Evolutionary conservation across 352 stramenopile species (phyloP), one percentile per base, ranked within the genome.

Genomic region (Pythium coloratum): DNA sequence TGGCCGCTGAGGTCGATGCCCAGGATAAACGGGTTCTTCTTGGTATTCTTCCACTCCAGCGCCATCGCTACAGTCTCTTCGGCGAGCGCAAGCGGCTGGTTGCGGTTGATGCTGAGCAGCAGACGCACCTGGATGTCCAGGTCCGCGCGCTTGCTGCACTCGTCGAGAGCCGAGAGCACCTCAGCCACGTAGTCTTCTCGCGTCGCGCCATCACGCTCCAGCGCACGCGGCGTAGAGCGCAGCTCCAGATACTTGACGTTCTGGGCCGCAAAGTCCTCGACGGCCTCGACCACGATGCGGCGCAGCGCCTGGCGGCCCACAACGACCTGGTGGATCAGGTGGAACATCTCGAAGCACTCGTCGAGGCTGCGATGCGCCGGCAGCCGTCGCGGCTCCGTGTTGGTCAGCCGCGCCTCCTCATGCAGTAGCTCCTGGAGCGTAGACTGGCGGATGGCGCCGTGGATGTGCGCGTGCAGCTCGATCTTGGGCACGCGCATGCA

Each of bases 261-360:
- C 42, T 94, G 78, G 1, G 59, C 57, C 1, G 78, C 76, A 76
- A 97, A 96, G 70, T 97, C 88, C 56, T 94, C 82, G n/a, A 96
- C 71, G 2, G 86, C 74, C 62, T 96, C 86, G 55, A 89, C 70
- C 47, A 91, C 82, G 61, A 96, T 85, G 26, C 80, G 73, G 16
- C 75, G 77, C 49, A 96, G 73, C 34, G 78, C 80, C 1, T 67
- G 56, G n/a, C 84, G 76, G 70, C 82, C 90, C 44, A 88, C 77
- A 55, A 96, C 88, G 56, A 89, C 79, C 63, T 90, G 75, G 65
- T 96, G 90, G 58, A 97, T 95, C 28, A 92, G 55, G 26, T 78
- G 77, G 70, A 97, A 96, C 79, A 97, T 88, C 69, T 92, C 77
- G 59, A 97, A 97, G 73, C 90, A 97, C 58, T 92, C 84, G 51